A percentile compares a stretch with the other conserved stretches of the same genome.
These are phyloP conservation scores for Myxozyma melibiosi DNA, from an alignment of 805 yeast genomes.

Conservation along the genomic window DNA sequence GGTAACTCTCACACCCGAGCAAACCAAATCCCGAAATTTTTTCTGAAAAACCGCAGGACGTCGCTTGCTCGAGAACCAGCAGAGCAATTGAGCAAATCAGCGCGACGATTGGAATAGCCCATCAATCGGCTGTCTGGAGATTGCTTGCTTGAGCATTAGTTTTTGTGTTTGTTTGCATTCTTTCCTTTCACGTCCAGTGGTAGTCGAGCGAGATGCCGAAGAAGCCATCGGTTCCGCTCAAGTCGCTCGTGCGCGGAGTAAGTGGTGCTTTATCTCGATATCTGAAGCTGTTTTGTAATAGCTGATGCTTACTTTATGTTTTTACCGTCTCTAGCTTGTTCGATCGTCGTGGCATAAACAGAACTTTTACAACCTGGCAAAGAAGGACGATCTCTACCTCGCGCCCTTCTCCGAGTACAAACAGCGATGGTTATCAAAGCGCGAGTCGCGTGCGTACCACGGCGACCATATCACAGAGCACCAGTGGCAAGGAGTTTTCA, in stretches of 20 bases:
- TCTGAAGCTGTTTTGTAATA: neutral
- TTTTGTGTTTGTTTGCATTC: neutral
- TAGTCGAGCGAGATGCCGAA: slow-evolving; percentile 14
- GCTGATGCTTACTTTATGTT: too few species aligned
- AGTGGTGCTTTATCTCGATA: neutral
- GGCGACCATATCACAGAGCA: slow-evolving; percentile 90
- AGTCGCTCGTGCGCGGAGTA: slow-evolving; percentile 31
- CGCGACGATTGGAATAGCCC: too few species aligned
- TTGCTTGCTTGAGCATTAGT: too few species aligned
- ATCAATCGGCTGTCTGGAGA: too few species aligned
- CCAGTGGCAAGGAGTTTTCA: slow-evolving; percentile 73
- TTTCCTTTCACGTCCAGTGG: neutral
- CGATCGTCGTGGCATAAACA: slow-evolving; percentile 91
- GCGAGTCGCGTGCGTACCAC: slow-evolving; percentile 91
- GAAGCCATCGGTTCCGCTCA: slow-evolving; percentile 22
- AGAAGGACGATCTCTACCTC: slow-evolving; percentile 56
- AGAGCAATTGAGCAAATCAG: too few species aligned
- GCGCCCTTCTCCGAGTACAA: slow-evolving; percentile 74
- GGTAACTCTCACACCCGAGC: slow-evolving; percentile 8
- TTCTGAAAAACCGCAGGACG: neutral
- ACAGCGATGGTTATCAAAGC: slow-evolving; percentile 89
- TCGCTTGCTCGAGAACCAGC: too few species aligned
- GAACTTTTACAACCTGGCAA: slow-evolving; percentile 84
- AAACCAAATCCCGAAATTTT: slow-evolving; percentile 25
- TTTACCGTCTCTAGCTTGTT: too few species aligned